Percentiles rank a stretch among this genome's conserved stretches.
Evolutionary conservation across 495 filamentous ascomycete genomes (phyloP).

Genomic region (Penicillium argentinense): DNA sequence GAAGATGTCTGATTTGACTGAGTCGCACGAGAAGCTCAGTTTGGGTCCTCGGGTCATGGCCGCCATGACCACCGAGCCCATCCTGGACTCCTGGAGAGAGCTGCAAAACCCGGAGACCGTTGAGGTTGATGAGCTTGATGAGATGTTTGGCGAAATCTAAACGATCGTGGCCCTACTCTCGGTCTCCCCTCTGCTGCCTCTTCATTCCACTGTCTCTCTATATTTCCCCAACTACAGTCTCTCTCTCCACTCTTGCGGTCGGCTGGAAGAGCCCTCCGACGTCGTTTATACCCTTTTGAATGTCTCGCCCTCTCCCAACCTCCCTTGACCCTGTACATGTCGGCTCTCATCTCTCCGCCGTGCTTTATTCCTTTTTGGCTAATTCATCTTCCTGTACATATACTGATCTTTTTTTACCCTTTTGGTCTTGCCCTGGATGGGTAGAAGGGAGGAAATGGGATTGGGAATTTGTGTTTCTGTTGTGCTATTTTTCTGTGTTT

Average conservation of each 20-base stretch:
- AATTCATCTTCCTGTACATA: slow-evolving; percentile 38
- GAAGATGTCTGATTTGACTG: slow-evolving; percentile 46
- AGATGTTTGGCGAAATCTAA: slow-evolving; percentile 65
- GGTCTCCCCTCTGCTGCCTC: background rate
- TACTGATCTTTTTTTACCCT: slow-evolving; percentile 22
- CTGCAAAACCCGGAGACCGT: slow-evolving; percentile 83
- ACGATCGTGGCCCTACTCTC: slow-evolving; percentile 2
- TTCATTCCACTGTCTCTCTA: slow-evolving; percentile 11
- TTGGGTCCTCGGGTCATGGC: slow-evolving; percentile 44
- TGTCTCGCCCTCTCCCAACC: background rate
- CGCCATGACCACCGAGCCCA: slow-evolving; percentile 39
- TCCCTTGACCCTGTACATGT: slow-evolving; percentile 30
- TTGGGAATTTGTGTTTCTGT: slow-evolving; percentile 12
- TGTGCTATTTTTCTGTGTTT: background rate
- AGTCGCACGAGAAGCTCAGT: slow-evolving; percentile 41
- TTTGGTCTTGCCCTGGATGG: slow-evolving; percentile 25
- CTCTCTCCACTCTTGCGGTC: slow-evolving; percentile 4
- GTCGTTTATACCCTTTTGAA: slow-evolving; percentile 1
- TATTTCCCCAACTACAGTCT: slow-evolving; percentile 6
- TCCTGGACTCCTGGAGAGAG: slow-evolving; percentile 56
- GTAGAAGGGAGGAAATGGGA: slow-evolving; percentile 16
- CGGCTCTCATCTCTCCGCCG: slow-evolving; percentile 23
- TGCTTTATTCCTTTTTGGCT: slow-evolving; percentile 19
- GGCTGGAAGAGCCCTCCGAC: background rate
- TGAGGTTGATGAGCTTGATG: slow-evolving; percentile 89